Conservation (phyloP, 768 basidiomycete species). For the Paxillus ammoniavirescens region DNA sequence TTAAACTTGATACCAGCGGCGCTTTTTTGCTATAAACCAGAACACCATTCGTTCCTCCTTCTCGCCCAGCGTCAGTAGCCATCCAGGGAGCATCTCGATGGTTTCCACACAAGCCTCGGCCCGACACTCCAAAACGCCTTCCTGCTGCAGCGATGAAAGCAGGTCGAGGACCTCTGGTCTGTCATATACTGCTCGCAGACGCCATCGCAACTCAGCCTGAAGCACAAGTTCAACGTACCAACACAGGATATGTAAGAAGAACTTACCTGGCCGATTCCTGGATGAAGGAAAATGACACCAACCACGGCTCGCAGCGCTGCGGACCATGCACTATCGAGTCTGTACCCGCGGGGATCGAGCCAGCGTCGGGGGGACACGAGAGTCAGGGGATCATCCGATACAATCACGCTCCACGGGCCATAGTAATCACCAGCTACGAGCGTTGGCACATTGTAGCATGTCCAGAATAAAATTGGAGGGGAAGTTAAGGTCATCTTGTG, state of each 20-base stretch:
- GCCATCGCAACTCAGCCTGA: slow-evolving; percentile 70
- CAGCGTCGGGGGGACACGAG: slow-evolving; percentile 69
- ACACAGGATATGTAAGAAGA: background rate
- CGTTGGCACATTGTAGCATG: slow-evolving; percentile 56
- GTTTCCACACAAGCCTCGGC: slow-evolving; percentile 6
- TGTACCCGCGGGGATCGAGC: slow-evolving; percentile 68
- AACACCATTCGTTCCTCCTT: slow-evolving; percentile 49
- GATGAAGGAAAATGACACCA: slow-evolving; percentile 63
- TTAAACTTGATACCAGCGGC: slow-evolving; percentile 67
- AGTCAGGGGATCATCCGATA: slow-evolving; percentile 43
- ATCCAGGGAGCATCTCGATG: slow-evolving; percentile 19
- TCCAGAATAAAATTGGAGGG: slow-evolving; percentile 64
- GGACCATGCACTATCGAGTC: slow-evolving; percentile 64
- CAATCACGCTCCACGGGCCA: slow-evolving; percentile 53
- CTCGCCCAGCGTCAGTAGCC: slow-evolving; percentile 44
- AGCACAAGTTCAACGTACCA: slow-evolving; percentile 6
- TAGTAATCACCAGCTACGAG: slow-evolving; percentile 56
- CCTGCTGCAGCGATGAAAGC: slow-evolving; percentile 50
- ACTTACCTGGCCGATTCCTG: slow-evolving; percentile 72
- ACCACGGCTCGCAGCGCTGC: slow-evolving; percentile 70
- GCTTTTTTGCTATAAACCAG: slow-evolving; percentile 56
- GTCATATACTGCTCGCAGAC: slow-evolving; percentile 71
- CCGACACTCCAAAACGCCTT: slow-evolving; percentile 42
- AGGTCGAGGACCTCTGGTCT: slow-evolving; percentile 71
- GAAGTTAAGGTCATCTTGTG: slow-evolving; percentile 43